Percentiles rank a stretch among this genome's conserved stretches.
These are phyloP conservation scores for Monilinia fructigena DNA, from an alignment of 2,329 filamentous ascomycete genomes.

Conservation along the genomic window DNA sequence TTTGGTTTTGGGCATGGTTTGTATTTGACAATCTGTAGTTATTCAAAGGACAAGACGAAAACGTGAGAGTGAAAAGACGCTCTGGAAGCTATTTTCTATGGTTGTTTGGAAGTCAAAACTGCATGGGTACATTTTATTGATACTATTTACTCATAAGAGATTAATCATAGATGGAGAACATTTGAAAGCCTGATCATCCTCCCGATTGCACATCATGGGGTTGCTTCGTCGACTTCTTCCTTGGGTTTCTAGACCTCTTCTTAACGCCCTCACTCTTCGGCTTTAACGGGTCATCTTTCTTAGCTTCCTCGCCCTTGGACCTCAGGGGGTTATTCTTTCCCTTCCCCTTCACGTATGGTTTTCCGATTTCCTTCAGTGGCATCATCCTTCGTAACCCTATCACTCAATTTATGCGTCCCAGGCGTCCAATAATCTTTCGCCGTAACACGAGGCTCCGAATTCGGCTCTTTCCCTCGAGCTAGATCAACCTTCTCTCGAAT, in stretches of 20 bases:
- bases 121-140: too few relatives aligned
- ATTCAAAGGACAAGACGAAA: too few relatives aligned
- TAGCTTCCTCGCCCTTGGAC: background rate
- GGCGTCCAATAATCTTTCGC: constrained; percentile 13
- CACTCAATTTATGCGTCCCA: background rate
- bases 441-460: background rate
- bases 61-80: too few relatives aligned
- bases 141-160: too few relatives aligned
- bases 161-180: too few relatives aligned
- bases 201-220: too few relatives aligned
- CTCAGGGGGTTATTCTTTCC: background rate
- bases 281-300: background rate
- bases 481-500: constrained; percentile 10
- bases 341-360: background rate
- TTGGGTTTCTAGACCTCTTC: background rate
- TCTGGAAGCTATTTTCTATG: too few relatives aligned
- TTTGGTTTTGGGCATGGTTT: too few relatives aligned
- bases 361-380: background rate
- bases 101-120: too few relatives aligned
- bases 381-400: background rate
- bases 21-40: too few relatives aligned
- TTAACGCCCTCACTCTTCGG: background rate
- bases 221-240: too few relatives aligned
- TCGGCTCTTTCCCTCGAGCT: constrained; percentile 1
- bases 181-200: too few relatives aligned